Evolutionary conservation across 768 basidiomycete species (phyloP), one percentile per base, ranked within the genome.

Genomic region (Xanthoconium stramineum): DNA sequence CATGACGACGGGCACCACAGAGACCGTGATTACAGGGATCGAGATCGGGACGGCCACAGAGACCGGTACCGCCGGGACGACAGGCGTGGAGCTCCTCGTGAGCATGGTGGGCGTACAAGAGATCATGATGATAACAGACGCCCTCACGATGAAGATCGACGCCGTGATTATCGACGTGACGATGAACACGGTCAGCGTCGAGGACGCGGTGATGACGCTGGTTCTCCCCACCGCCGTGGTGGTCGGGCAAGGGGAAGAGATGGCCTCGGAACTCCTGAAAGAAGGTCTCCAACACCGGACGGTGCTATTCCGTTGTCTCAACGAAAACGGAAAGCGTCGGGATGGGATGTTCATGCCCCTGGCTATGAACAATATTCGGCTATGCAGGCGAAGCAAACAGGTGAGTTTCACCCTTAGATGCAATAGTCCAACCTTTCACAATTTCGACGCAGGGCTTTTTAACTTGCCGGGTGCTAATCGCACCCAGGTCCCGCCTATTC

Each of bases 321-420:
- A 68, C 79, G 94, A 59, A 89, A 88, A 69, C 78, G 94, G 30
- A 91, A 91, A 64, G 89, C 92, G 6, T 94, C 92, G 44, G 91
- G 91, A 0, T 99, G 97, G 97, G 94, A 99, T 72, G 88, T 97
- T 20, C 89, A 94, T 72, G 92, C 95, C 17, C 89, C 91, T 4
- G 94, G 94, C 5, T 98, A 97, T 61, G 96, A 98, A 67, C 90
- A 91, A 63, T 92, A 97, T 65, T 88, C 88, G 6, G 94, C 96
- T 15, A 81, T 94, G 79, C 94, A 98, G 70, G 97, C 97, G n/a
- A 99, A 99, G 73, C 89, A 94, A 75, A 98, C 95, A 42, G 97
- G 96, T 93, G 61, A 49, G 78, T 47, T 37, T 55, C 49, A 32
- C 6, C 8, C 49, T 19, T 38, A 11, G 1, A 24, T 30, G 32